Evolutionary conservation across 2,329 filamentous ascomycete genomes (phyloP).

Genomic region (Aspergillus awamori): DNA sequence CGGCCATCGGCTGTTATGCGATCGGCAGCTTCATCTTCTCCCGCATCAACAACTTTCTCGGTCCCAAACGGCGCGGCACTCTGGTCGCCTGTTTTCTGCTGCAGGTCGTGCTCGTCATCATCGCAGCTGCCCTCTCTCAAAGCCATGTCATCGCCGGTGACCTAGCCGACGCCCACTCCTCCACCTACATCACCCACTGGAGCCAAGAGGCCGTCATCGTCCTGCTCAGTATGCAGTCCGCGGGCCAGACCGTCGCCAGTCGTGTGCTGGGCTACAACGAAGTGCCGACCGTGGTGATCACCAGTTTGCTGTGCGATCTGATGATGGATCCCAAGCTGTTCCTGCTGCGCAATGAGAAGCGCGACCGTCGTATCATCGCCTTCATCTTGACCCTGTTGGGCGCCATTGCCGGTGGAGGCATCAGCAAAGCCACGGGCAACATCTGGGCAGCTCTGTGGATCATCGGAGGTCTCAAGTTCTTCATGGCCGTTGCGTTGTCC

Average conservation of each 20-base stretch:
- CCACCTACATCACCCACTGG: conserved; percentile 19
- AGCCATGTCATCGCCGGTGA: conserved; percentile 28
- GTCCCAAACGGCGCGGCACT: conserved; percentile 26
- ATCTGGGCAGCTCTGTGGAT: conserved; percentile 31
- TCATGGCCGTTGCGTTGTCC: conserved; percentile 24
- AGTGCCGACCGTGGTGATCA: conserved; percentile 39
- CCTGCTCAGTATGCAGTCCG: conserved; percentile 35
- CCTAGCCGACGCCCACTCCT: background rate
- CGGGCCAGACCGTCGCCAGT: conserved; percentile 35
- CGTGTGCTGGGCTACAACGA: conserved; percentile 33
- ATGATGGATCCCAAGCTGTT: conserved; percentile 34
- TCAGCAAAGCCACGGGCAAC: conserved; percentile 29
- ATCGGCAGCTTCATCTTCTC: conserved; percentile 47
- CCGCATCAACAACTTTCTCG: conserved; percentile 33
- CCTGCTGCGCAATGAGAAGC: conserved; percentile 30
- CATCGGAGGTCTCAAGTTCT: conserved; percentile 28
- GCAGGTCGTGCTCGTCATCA: conserved; percentile 31
- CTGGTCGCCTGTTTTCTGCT: conserved; percentile 34
- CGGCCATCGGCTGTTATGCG: conserved; percentile 48
- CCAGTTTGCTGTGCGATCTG: conserved; percentile 36
- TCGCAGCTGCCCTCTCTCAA: conserved; percentile 32
- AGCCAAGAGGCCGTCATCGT: conserved; percentile 34
- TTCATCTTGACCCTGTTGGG: conserved; percentile 31
- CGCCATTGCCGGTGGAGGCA: conserved; percentile 33
- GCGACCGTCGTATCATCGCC: conserved; percentile 31